Conservation (phyloP, 305 asterid species). For the Fraxinus xanthoxyloides region DNA sequence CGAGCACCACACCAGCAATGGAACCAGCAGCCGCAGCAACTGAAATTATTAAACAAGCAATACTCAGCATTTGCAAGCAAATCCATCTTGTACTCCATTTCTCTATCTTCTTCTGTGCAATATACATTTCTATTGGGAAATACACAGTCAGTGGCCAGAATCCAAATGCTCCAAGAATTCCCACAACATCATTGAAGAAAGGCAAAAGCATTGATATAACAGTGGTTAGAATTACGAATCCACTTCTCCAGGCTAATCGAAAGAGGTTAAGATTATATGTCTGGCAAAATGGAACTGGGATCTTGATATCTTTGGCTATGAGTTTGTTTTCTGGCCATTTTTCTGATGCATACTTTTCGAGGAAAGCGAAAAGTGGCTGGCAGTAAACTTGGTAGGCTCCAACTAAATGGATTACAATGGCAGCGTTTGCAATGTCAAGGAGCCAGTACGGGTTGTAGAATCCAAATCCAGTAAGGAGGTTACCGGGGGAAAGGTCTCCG, state of each 20-base stretch:
- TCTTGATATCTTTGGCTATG: conserved; percentile 24
- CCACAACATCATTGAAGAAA: conserved; percentile 59
- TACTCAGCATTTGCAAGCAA: conserved; percentile 42
- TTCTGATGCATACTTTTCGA: conserved; percentile 33
- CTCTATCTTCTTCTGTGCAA: conserved; percentile 46
- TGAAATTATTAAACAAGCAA: conserved; percentile 40
- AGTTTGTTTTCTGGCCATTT: conserved; percentile 42
- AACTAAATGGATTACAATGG: conserved; percentile 48
- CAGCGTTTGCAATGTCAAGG: conserved; percentile 56
- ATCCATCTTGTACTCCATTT: conserved; percentile 45
- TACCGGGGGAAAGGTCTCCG: conserved; percentile 59
- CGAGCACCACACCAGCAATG: conserved; percentile 49
- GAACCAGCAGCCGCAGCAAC: conserved; percentile 60
- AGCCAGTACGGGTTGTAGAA: conserved; percentile 77
- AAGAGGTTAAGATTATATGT: conserved; percentile 36
- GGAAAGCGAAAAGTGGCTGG: conserved; percentile 52
- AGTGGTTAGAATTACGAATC: conserved; percentile 41
- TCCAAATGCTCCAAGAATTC: conserved; percentile 56
- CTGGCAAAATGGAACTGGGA: conserved; percentile 24
- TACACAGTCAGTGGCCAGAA: conserved; percentile 62
- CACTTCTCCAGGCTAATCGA: conserved; percentile 46
- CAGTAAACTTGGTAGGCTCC: conserved; percentile 70
- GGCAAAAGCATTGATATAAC: conserved; percentile 56
- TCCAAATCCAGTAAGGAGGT: conserved; percentile 62
- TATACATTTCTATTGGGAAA: conserved; percentile 62